Evolutionary conservation across 495 filamentous ascomycete genomes (phyloP), one percentile per base, ranked within the genome.

Genomic region (Penicillium angulare): DNA sequence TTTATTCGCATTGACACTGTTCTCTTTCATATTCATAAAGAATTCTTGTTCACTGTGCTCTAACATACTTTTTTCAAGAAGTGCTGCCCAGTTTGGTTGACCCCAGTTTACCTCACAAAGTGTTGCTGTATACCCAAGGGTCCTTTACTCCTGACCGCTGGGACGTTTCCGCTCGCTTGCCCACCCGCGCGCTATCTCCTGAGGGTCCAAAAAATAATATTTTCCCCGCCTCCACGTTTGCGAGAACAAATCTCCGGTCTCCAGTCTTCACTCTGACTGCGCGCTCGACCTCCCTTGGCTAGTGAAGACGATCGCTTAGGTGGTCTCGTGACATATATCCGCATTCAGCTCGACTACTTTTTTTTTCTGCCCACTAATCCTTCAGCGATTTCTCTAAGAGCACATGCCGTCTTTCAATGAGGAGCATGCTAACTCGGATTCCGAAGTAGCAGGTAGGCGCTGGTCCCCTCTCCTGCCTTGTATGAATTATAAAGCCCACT

Each of bases 391-490:
- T 35, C 48, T 10, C 51, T 54, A 45, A 47, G 43, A 45, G 39
- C 54, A 59, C 42, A 73, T 71, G 64, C 67, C 67, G 42, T 73
- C 68, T 38, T 59, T 69, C 58, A 61, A 65, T 51, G 66, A 66
- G 46, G 58, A 60, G 40, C 46, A 51, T 48, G 45, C 29, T 35
- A 60, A 61, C 41, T 47, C 53, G 15, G 57, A 55, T 34, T 46
- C 55, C 52, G 66, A 69, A 55, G 38, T 60, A 53, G 55, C 63
- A 69, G 71, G 71, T 74, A 70, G 65, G 71, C 55, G 20, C 43
- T 40, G 38, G 36, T 39, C 33, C 36, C 46, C 13, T 40, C 55
- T 34, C 46, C 26, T 32, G 16, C 35, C 18, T n/a, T 41, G 16
- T 57, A 20, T 41, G 43, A 43, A 46, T 38, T 26, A 40, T 21